Conservation (phyloP, 2,329 filamentous ascomycete genomes). For the Microsporum audouinii region DNA sequence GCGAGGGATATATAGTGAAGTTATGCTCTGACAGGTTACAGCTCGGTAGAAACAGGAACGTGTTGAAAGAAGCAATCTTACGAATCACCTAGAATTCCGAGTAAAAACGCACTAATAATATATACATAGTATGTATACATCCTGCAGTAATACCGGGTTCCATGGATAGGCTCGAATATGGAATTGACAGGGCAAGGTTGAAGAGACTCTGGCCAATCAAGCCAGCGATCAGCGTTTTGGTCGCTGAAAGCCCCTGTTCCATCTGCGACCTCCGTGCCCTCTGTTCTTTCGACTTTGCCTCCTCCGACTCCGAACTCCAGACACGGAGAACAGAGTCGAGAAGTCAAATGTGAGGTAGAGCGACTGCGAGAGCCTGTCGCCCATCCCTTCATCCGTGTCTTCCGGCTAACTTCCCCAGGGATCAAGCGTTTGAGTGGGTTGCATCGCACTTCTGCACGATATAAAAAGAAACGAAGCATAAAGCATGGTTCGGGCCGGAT, state of each 20-base stretch:
- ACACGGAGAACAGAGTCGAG: background rate
- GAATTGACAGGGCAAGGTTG: background rate
- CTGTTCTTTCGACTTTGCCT: background rate
- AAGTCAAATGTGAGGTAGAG: background rate
- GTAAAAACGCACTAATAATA: too few species aligned
- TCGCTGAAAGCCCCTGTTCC: background rate
- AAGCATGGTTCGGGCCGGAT: conserved; percentile 16
- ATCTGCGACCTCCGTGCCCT: background rate
- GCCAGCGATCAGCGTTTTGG: background rate
- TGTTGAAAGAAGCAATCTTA: too few species aligned
- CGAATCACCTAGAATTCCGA: too few species aligned
- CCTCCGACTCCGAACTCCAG: background rate
- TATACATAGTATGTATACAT: too few species aligned
- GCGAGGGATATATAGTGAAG: too few species aligned
- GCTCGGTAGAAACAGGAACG: too few species aligned
- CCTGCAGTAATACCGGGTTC: too few species aligned
- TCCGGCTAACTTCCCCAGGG: background rate
- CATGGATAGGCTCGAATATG: background rate
- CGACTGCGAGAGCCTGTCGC: background rate
- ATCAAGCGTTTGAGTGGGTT: background rate
- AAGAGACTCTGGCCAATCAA: background rate
- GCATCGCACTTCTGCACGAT: background rate
- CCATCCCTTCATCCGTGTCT: background rate
- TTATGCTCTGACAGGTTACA: too few species aligned
- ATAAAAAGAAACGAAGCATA: conserved; percentile 2